Conservation (phyloP, 306 rosid genomes). For the Cajanus cajan region DNA sequence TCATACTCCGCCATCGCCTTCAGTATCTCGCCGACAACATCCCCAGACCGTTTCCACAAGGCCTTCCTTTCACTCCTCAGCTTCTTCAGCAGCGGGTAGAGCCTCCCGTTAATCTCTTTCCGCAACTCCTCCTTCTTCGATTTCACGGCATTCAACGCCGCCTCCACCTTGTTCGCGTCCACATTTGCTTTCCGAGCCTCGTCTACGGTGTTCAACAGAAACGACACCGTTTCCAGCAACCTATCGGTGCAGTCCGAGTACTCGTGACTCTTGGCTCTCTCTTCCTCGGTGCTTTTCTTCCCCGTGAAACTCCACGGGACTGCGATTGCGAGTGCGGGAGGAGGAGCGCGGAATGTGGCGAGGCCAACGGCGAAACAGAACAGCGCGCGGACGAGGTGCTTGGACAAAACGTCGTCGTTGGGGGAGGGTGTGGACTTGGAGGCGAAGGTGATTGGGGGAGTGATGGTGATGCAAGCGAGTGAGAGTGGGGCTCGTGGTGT, state of each 20-base stretch:
- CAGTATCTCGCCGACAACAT: constrained; percentile 44
- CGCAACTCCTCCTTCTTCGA: constrained; percentile 53
- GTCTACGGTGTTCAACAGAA: constrained; percentile 50
- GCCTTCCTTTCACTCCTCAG: constrained; percentile 45
- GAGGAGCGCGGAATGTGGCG: constrained; percentile 37
- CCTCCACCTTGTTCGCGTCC: constrained; percentile 41
- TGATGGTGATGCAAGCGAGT: neutral
- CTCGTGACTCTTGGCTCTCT: constrained; percentile 42
- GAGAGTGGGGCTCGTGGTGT: constrained; percentile 20
- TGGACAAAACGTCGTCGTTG: constrained; percentile 27
- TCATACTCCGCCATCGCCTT: constrained; percentile 45
- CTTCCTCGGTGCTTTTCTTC: constrained; percentile 26
- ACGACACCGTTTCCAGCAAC: constrained; percentile 54
- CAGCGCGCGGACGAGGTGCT: constrained; percentile 41
- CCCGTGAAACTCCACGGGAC: neutral
- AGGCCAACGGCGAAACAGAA: constrained; percentile 67
- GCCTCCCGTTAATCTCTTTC: constrained; percentile 44
- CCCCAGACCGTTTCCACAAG: constrained; percentile 43
- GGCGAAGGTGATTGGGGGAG: constrained; percentile 27
- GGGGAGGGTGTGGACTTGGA: neutral
- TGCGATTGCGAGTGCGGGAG: constrained; percentile 44
- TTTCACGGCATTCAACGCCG: constrained; percentile 55
- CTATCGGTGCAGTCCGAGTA: constrained; percentile 49
- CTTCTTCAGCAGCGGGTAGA: constrained; percentile 48
- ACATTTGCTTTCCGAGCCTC: constrained; percentile 57